These are phyloP conservation scores for Fragilariopsis cylindrus DNA, from an alignment of 108 stramenopile genomes.

Conservation along the genomic window DNA sequence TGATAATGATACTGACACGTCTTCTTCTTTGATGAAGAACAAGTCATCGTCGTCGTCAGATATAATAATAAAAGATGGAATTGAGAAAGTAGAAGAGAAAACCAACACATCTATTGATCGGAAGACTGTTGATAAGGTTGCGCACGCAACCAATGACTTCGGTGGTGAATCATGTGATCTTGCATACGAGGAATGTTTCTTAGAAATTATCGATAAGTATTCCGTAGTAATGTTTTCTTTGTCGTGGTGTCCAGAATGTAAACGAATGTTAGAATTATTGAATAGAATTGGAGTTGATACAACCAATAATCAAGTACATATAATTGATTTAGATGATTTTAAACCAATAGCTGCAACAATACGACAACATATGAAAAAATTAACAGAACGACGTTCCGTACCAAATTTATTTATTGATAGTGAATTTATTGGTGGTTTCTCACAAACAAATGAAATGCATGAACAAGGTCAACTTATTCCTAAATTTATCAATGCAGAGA, in stretches of 20 bases:
- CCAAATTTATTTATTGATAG: constrained; percentile 75
- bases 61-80: background rate
- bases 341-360: constrained; percentile 29
- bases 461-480: constrained; percentile 20
- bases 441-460: constrained; percentile 36
- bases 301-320: constrained; percentile 23
- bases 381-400: constrained; percentile 57
- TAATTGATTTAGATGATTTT: constrained; percentile 60
- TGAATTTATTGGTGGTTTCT: constrained; percentile 62
- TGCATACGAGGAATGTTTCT: constrained; percentile 45
- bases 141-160: background rate
- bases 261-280: constrained; percentile 54
- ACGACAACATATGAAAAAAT: constrained; percentile 45
- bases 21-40: no score
- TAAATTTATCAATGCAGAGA: background rate
- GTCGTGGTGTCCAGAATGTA: constrained; percentile 65
- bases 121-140: background rate
- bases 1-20: no score
- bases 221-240: constrained; percentile 80
- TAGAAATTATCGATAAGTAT: constrained; percentile 50
- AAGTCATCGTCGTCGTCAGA: no score
- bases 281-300: constrained; percentile 18
- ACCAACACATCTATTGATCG: background rate
- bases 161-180: constrained; percentile 48
- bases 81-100: constrained; percentile 10